These are phyloP conservation scores for Fonsecaea multimorphosa DNA, from an alignment of 2,329 filamentous ascomycete species.

Conservation along the genomic window DNA sequence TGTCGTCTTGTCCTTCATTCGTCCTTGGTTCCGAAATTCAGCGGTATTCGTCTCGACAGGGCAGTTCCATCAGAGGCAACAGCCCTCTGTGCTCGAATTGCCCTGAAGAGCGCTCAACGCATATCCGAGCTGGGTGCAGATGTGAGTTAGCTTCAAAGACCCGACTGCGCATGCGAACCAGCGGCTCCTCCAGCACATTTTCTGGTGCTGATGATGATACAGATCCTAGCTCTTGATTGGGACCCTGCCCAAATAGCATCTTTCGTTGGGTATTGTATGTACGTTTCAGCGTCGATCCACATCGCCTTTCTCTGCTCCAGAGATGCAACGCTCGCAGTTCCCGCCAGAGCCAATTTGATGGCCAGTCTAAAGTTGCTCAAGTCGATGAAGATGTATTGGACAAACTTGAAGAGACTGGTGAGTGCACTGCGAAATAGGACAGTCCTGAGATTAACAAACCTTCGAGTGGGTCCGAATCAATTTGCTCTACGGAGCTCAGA, in stretches of 20 bases:
- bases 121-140: constrained; percentile 20
- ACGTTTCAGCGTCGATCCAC: constrained; percentile 25
- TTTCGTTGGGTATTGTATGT: constrained; percentile 29
- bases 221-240: constrained; percentile 23
- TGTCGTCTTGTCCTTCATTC: constrained; percentile 27
- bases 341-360: constrained; percentile 21
- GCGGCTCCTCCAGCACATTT: too few relatives aligned
- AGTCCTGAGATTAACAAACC: neutral
- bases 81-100: constrained; percentile 18
- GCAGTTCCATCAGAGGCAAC: constrained; percentile 18
- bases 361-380: constrained; percentile 21
- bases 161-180: too few relatives aligned
- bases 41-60: constrained; percentile 13
- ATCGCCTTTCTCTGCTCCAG: constrained; percentile 21
- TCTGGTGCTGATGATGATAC: too few relatives aligned
- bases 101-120: constrained; percentile 19
- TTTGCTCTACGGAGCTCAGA: constrained; percentile 22
- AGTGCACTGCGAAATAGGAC: constrained; percentile 1
- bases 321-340: constrained; percentile 9
- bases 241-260: constrained; percentile 15
- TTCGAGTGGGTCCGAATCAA: constrained; percentile 23
- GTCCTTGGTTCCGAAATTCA: constrained; percentile 24
- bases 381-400: constrained; percentile 26
- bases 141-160: too few relatives aligned
- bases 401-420: constrained; percentile 23